Conservation (phyloP, 805 yeast genomes). For the Candida succiphila region DNA sequence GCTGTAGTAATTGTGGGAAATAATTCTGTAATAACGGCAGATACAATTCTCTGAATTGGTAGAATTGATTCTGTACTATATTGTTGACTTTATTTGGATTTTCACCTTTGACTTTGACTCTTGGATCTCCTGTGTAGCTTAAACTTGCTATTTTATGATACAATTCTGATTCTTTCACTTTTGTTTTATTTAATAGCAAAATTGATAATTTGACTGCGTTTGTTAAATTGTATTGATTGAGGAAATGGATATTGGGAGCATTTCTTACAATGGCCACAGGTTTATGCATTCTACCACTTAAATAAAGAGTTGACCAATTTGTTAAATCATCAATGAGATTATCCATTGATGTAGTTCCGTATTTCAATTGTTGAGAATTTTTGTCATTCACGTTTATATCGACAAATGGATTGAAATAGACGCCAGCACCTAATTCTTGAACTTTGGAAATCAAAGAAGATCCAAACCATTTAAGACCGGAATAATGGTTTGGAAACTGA, state of each 20-base stretch:
- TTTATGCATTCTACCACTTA: constrained; percentile 90
- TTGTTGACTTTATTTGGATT: constrained; percentile 82
- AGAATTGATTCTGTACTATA: constrained; percentile 71
- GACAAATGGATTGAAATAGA: constrained; percentile 89
- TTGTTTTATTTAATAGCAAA: constrained; percentile 34
- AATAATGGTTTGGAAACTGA: constrained; percentile 69
- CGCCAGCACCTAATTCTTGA: constrained; percentile 76
- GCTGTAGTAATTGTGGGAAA: constrained; percentile 22
- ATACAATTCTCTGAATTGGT: constrained; percentile 62
- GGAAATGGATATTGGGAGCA: constrained; percentile 49
- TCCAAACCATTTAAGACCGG: constrained; percentile 54
- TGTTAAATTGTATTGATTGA: constrained; percentile 68
- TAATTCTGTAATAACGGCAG: constrained; percentile 46
- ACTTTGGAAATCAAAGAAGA: constrained; percentile 44
- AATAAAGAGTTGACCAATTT: constrained; percentile 79
- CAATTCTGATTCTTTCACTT: constrained; percentile 29
- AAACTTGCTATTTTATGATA: constrained; percentile 70
- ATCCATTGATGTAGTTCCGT: constrained; percentile 71
- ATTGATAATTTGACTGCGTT: constrained; percentile 68
- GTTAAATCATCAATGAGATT: constrained; percentile 56
- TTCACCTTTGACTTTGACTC: constrained; percentile 82
- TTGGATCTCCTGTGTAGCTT: constrained; percentile 84
- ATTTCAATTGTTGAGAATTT: constrained; percentile 41
- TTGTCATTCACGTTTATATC: constrained; percentile 34
- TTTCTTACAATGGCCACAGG: constrained; percentile 75